Base-by-base conservation (phyloP, 2,329 filamentous ascomycete species). In the Ilyonectria sp. region DNA sequence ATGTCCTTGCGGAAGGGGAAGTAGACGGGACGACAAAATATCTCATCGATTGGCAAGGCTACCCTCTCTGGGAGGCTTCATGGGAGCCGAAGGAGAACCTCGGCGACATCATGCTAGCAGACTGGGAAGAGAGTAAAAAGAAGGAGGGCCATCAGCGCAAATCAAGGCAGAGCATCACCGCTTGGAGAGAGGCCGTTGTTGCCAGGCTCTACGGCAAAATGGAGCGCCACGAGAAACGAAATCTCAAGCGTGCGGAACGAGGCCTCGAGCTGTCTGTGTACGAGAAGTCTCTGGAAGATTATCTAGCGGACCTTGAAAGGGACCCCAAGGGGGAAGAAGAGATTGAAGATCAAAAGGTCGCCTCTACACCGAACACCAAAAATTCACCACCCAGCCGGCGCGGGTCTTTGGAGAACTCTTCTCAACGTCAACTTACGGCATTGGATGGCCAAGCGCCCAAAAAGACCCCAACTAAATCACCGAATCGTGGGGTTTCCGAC, bases 81-180 rank as follows among this genome's bases (percentile, higher is more conserved):
- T 90, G 87, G 87, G 87, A 90, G 69, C 86, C 87, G 0, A 69
- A 75, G 10, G 76, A 81, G 6, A 79, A 87, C 61, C 74, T 89
- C 4, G 78, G 77, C 0, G 68, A 76, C 2, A 78, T 78, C 0
- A 75, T 88, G 6, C 72, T 83, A 2, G 65, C 74, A 0, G 74
- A 81, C 3, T 89, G 87, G 87, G 75, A 81, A 55, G 74, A 79
- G 29, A 80, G 75, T 6, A 85, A 84, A 70, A 70, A 74, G n/a
- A 75, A 77, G 7, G 77, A 81, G 10, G 76, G 74, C 4, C 74
- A 74, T 8, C 80, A 82, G 13, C 72, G 76, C 9, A 68, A 75
- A 11, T 46, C 77, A 15, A 77, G 78, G 0, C 85, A 85, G 63
- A 80, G 83, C 23, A 65, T 86, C 17, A 62, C 72, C 4, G 67